Base-by-base conservation (phyloP, 106 monocot genomes). In the Platanthera guangdongensis region DNA sequence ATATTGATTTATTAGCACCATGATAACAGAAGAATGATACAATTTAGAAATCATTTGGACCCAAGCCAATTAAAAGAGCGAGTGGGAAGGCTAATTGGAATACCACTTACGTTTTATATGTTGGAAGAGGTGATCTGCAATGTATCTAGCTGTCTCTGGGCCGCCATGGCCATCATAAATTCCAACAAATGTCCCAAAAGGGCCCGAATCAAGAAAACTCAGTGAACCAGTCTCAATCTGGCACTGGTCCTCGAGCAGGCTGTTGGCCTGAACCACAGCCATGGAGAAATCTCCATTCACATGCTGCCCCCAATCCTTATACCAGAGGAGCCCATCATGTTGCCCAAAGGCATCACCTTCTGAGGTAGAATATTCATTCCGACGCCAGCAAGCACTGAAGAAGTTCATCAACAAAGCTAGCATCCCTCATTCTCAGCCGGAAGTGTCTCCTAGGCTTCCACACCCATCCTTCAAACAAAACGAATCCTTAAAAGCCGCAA, bases 191-290 rank as follows among this genome's bases (percentile, higher is more conserved):
- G 72, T 72, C 46, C 72, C 72, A 48, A 52, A 39, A 30, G 78
- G 78, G 8, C 78, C 71, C 4, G 71, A 71, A 46, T 70, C 51
- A 19, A 53, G 68, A 71, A 54, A 51, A 39, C 71, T 71, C 32
- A 78, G 47, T n/a, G 78, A 52, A 7, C 78, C 78, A 52, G 78
- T 71, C 47, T 78, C 78, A 19, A 78, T 51, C 78, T 78, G 78
- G 71, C 78, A 55, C 70, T 47, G 52, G 32, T 78, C 78, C 55
- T 78, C 78, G 54, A 78, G 78, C 47, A 71, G 48, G 21, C 9
- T 71, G 51, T 77, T 77, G 19, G 77, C 77, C 52, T 77, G 77
- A 50, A 77, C 22, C 4, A 77, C 77, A 30, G 78, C 78, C 78
- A 78, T 78, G 18, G 78, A 78, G 78, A 78, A 78, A 18, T 78